phyloP scores from a whole-genome alignment of 257 asterid species.

The Nicotiana knightiana region DNA sequence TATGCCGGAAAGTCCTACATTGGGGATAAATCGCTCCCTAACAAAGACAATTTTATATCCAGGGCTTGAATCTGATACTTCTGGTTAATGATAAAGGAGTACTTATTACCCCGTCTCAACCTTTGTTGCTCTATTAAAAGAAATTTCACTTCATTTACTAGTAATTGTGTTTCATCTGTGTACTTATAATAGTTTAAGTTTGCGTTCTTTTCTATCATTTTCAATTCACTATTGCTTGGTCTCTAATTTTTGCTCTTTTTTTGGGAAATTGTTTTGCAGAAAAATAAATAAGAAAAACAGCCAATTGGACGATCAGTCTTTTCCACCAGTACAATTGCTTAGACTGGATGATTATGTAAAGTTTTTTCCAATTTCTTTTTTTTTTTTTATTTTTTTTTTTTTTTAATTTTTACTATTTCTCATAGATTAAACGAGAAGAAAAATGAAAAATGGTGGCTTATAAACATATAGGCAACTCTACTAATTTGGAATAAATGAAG shows the following conservation, averaged over 20 bases:
- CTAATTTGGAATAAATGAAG: background rate
- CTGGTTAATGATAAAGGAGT: too few relatives aligned
- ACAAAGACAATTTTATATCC: too few relatives aligned
- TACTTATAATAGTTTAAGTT: too few relatives aligned
- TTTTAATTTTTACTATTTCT: background rate
- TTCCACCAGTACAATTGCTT: conserved; percentile 54
- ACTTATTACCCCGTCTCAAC: too few relatives aligned
- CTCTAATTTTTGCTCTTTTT: background rate
- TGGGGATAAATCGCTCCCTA: too few relatives aligned
- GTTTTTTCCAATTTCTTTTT: too few relatives aligned
- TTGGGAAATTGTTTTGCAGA: conserved; percentile 18
- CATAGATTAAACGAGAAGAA: background rate
- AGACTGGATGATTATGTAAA: conserved; percentile 38
- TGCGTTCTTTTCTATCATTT: background rate
- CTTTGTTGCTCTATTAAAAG: too few relatives aligned
- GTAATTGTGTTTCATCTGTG: background rate
- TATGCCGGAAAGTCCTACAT: too few relatives aligned
- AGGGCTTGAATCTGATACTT: accelerated
- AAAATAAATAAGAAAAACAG: conserved; percentile 19
- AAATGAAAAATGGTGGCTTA: too few relatives aligned
- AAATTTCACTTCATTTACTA: too few relatives aligned
- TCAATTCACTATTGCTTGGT: background rate
- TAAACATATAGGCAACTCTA: too few relatives aligned
- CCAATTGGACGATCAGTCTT: conserved; percentile 17
- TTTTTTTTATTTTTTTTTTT: too few relatives aligned